Evolutionary conservation across 2,329 filamentous ascomycete species (phyloP), one percentile per base, ranked within the genome.

Genomic region (Orbilia brochopaga): DNA sequence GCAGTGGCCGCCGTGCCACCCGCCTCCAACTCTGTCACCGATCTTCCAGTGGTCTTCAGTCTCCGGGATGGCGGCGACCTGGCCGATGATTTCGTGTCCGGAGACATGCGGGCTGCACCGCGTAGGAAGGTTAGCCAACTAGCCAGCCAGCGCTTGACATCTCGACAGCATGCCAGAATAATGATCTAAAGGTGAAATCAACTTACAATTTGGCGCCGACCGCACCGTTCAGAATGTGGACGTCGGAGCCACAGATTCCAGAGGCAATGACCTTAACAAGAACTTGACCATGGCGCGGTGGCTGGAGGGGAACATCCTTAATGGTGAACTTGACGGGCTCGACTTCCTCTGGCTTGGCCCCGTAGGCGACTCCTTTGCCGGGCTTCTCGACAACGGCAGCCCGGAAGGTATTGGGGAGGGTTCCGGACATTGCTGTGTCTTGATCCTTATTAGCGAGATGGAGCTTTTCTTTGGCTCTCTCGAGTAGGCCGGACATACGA

Each of bases 81-180:
- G 84, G 10, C 89, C 89, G 61, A 92, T 84, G 35, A 88, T 81
- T 78, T 92, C 89, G 79, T 92, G 90, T 21, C 90, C 90, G 0
- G 88, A 86, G 1, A 87, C 79, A 4, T 85, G 83, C 0, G 88
- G 88, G 75, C 69, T 73, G 50, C 7, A 35, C 6, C 27, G 27
- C 8, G 3, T 2, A 10, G 24, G 23, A 46, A n/a, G 5, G 11
- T 5, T 17, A 6, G 17, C 46, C 53, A 66, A 55, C 24, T 24
- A 15, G 42, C 8, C 15, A n/a, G n/a, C n/a, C n/a, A n/a, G n/a
- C n/a, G n/a, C n/a, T n/a, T n/a, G n/a, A n/a, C n/a, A n/a, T n/a
- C n/a, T n/a, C n/a, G n/a, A n/a, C 7, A 23, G 11, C 10, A 21
- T 30, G 15, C 5, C 8, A 27, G 13, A 44, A 23, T 17, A 23